These are phyloP conservation scores for Hymenoscyphus fraxineus DNA, from an alignment of 2,329 filamentous ascomycete genomes.

Conservation along the genomic window DNA sequence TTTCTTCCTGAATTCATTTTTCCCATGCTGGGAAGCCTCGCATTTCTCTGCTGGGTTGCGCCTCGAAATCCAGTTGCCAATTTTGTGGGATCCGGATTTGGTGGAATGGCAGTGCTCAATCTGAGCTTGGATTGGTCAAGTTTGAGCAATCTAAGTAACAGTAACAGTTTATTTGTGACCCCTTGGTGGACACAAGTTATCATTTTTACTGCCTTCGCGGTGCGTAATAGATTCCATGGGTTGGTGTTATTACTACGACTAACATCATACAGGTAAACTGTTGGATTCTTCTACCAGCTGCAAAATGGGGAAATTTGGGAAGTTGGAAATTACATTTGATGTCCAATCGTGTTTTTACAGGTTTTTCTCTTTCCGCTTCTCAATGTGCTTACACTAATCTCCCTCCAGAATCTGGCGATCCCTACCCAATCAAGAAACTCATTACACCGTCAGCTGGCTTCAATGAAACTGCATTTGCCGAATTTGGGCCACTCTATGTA, in stretches of 20 bases:
- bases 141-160: constrained; percentile 42
- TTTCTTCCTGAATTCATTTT: constrained; percentile 60
- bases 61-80: constrained; percentile 55
- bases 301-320: constrained; percentile 54
- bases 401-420: background rate
- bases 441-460: constrained; percentile 35
- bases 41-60: constrained; percentile 62
- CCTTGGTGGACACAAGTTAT: constrained; percentile 60
- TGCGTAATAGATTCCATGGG: background rate
- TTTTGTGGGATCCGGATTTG: constrained; percentile 58
- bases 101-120: constrained; percentile 59
- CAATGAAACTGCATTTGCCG: constrained; percentile 42
- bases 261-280: constrained; percentile 39
- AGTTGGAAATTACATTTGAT: constrained; percentile 51
- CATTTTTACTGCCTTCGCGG: constrained; percentile 50
- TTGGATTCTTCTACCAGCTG: constrained; percentile 56
- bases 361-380: constrained; percentile 33
- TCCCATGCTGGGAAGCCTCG: constrained; percentile 55
- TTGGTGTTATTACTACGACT: background rate
- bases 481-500: constrained; percentile 52
- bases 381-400: background rate
- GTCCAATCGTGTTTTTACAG: constrained; percentile 52
- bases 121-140: constrained; percentile 59
- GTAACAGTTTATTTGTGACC: constrained; percentile 49
- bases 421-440: constrained; percentile 36